Evolutionary conservation across 2,329 filamentous ascomycete genomes (phyloP), one percentile per base, ranked within the genome.

Genomic region (Penicillium sp.): DNA sequence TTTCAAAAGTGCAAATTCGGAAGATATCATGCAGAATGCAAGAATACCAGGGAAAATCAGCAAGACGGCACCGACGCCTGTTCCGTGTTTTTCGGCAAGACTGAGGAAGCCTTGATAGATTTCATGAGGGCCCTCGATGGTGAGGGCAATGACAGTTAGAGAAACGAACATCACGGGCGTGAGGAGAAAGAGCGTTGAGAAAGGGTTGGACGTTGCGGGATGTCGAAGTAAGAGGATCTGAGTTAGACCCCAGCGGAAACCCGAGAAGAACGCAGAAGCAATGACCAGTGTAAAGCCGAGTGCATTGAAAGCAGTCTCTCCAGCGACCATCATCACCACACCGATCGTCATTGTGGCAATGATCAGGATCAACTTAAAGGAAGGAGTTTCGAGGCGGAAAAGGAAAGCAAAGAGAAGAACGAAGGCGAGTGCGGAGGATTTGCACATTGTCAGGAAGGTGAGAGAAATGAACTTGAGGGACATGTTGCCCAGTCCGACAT

Each of bases 371-470:
- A 98, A 80, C 59, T 85, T 87, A 77, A 86, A 83, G 0, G 91
- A 96, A 0, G 88, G 89, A 9, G 81, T 80, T 70, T 98, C 93
- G 42, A 98, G 82, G 43, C 87, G 84, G 74, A 98, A 97, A 39
- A 95, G 67, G 64, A 98, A 95, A 52, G 93, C 93, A 66, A 98
- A 98, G 40, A 95, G 69, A 18, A 98, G 83, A 44, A 98, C 93
- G 65, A 97, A 98, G 36, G 88, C 90, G 18, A 98, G 80, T 13
- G 91, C 88, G 8, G 90, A 96, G 5, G 91, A 97, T 78, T 98
- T 98, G 73, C 93, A 97, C 93, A 98, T 97, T 49, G 93, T 98
- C 71, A 95, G 95, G 68, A 98, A 98, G 8, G 91, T 96, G 57
- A 98, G 80, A 34, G 88, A 90, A 60, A 98, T 97, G 68, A 94